Evolutionary conservation across 1,139 yeast genomes (phyloP), one percentile per base, ranked within the genome.

Genomic region (Scheffersomyces quercinus): DNA sequence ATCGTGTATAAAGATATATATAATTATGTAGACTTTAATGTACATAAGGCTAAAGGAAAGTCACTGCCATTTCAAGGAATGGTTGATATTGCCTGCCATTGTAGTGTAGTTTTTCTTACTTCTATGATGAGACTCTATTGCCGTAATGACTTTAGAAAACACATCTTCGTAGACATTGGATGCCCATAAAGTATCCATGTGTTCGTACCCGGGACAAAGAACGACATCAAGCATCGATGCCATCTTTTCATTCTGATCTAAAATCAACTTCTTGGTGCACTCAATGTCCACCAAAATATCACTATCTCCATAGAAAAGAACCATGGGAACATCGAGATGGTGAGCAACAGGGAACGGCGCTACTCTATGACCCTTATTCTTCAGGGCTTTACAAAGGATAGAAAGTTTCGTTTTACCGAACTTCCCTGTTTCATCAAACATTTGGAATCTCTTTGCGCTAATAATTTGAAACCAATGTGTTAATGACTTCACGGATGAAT

Each of bases 401-500:
- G 55, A 53, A 10, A 69, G 62, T 15, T 67, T 68, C 5, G 55
- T 53, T 7, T 68, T 58, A 5, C 73, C 73, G 1, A 64, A 54
- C n/a, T 62, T 55, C 8, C 68, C 65, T 5, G 79, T 73, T 65
- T 67, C 81, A 57, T 73, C 73, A 52, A 68, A 73, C 79, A 75
- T 74, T 53, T 74, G 79, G 48, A 74, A 73, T 44, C 79, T 51
- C 47, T 64, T 61, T 29, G 65, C 63, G 32, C 64, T 58, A 24
- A 74, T 73, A 20, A 74, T 74, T 52, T 75, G 80, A 50, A 73
- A 71, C 80, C 80, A 75, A 52, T 75, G 80, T 13, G 70, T 61
- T 16, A 75, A 65, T 0, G 75, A 65, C 49, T 74, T 75, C 6
- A 74, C 79, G 4, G 76, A 69, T 0, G 76, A 65, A 14, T 75